Evolutionary conservation across 768 basidiomycete genomes (phyloP), one percentile per base, ranked within the genome.

Genomic region (Xerocomellus intermedius): DNA sequence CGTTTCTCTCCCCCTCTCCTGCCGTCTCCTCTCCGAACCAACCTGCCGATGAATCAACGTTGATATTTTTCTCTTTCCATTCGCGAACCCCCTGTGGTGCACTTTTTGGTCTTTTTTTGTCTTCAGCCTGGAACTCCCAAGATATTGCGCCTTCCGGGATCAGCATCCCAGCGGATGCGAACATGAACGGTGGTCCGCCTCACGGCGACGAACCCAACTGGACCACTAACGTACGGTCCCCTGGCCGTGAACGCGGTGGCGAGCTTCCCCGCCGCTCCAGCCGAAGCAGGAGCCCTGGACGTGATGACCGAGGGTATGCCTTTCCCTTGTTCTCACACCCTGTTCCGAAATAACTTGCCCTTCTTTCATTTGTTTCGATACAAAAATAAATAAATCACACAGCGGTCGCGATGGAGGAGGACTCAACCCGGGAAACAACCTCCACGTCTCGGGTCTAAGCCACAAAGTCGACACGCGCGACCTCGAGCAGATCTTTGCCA

Each of bases 401-500:
- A 65, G 66, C 10, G 60, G 60, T 50, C 62, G 64, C 37, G 69
- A 65, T 1, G 72, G 72, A 24, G 78, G 74, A 42, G 69, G 68
- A 38, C 69, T 63, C 58, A 85, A 86, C 64, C 85, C 84, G 8
- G 85, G 85, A 55, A 86, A 86, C 64, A 86, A 86, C 65, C 85
- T 77, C 78, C 70, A 84, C 55, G 75, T 86, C 58, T 85, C 85
- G 22, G 79, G 82, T 24, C 72, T 86, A 32, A 79, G 77, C 44
- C 78, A 75, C 69, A 79, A 77, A 51, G 79, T 85, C 54, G 93
- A 94, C 65, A 89, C 89, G 35, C 85, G 89, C 51, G 88, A 92
- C 63, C 87, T 99, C 52, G 94, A 97, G 72, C 82, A 85, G 14
- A 83, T 85, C 8, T 99, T 99, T 69, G 79, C 83, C 57, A 95